Base-by-base conservation (phyloP, 1,284 basidiomycete genomes). In the Sanghuangporus baumii region DNA sequence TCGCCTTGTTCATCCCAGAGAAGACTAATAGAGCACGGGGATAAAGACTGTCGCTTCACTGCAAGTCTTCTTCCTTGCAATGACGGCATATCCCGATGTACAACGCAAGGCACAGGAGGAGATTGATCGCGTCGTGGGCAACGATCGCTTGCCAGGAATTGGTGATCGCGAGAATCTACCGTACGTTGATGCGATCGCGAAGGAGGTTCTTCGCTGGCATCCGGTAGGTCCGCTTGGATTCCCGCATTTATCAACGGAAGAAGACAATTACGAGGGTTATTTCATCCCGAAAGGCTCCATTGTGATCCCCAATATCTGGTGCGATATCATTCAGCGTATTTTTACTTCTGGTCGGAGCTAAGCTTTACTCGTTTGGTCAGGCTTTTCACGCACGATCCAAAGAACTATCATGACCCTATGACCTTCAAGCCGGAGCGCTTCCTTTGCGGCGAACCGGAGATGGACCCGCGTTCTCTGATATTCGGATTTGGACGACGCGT, bases 201-300 rank as follows among this genome's bases (percentile, higher is more conserved):
- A 76, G 64, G 80, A 82, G 65, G 70, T 76, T 31, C 62, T 80
- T 57, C 71, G 79, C 56, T 80, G 75, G 75, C 67, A 71, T 37
- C 67, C 69, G 8, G 70, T 71, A 9, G 62, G 68, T 9, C 71
- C 72, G 0, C 62, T 72, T 20, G 70, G 74, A 5, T 36, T 61
- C 12, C 57, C 47, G 18, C 41, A 50, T 54, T 34, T 37, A 20
- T 51, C 58, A 6, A 47, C 52, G 3, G 63, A 66, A 40, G 66
- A 67, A 36, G 61, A 65, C 36, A 54, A 59, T 18, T 65, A 65
- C 50, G 50, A 65, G 14, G 66, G 63, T n/a, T 61, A 63, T 34
- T 61, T 55, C 9, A 66, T 67, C 41, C 66, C 66, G 7, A 66
- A 66, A 58, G 67, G 66, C 0, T 51, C 66, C 8, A 34, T 64